Percentiles rank a stretch among this genome's conserved stretches.
phyloP scores from a whole-genome alignment of 331 rosid species.

The Malus hybrid region DNA sequence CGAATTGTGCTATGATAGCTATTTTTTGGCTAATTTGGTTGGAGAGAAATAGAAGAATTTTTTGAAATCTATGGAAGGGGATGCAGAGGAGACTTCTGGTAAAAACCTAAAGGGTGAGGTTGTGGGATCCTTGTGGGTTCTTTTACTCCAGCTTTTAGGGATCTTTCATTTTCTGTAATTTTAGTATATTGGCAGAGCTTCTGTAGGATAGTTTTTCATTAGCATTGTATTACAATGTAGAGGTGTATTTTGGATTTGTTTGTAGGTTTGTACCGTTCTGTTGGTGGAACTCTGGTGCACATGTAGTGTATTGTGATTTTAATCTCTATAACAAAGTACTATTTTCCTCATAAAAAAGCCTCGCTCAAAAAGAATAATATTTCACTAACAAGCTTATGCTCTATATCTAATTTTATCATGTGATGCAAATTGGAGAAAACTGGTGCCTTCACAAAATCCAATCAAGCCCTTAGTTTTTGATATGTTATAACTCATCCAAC shows the following conservation, averaged over 20 bases:
- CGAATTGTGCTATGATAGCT: neutral
- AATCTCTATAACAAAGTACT: neutral
- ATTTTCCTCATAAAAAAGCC: neutral
- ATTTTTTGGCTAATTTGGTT: neutral
- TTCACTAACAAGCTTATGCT: no score
- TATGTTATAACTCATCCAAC: neutral
- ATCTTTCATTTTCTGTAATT: neutral
- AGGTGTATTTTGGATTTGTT: neutral
- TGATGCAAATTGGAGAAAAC: neutral
- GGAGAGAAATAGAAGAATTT: neutral
- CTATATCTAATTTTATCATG: no score
- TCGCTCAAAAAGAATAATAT: no score
- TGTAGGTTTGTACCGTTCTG: neutral
- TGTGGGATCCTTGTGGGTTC: no score
- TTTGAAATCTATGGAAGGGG: neutral
- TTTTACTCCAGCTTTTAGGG: neutral
- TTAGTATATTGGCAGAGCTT: neutral
- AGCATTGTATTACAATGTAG: neutral
- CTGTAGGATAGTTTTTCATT: neutral
- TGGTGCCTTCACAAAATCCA: neutral
- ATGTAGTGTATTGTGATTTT: neutral
- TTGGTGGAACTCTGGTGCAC: neutral
- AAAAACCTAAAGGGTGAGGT: no score
- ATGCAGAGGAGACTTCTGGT: neutral
- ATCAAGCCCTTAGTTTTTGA: neutral